Evolutionary conservation across 148 eudicot species (phyloP).

Genomic region (Chenopodium suecicum): DNA sequence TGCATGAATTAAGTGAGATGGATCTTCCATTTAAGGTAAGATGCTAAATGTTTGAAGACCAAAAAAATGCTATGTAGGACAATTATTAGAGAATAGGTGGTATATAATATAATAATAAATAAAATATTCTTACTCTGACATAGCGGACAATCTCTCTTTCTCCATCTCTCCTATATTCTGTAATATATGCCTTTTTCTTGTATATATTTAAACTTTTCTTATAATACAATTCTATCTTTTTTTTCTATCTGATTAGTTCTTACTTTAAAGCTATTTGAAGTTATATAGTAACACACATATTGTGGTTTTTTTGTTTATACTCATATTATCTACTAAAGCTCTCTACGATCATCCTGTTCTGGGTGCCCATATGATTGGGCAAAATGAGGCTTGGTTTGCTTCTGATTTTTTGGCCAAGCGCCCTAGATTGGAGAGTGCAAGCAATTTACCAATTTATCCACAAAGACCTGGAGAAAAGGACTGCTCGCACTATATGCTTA

Average conservation of each 20-base stretch:
- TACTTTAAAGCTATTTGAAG: conserved; percentile 18
- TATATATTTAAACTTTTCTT: background rate
- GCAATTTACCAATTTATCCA: conserved; percentile 85
- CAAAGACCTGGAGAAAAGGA: conserved; percentile 99
- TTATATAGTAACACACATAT: conserved; percentile 44
- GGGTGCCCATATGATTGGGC: conserved; percentile 78
- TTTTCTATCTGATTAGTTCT: conserved; percentile 21
- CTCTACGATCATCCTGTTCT: conserved; percentile 75
- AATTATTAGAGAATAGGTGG: too few relatives aligned
- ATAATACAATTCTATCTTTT: conserved; percentile 17
- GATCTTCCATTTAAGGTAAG: too few relatives aligned
- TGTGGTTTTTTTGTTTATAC: conserved; percentile 42
- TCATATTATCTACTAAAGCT: conserved; percentile 75
- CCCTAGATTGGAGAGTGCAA: conserved; percentile 82
- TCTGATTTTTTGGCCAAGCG: conserved; percentile 86
- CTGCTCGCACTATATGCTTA: conserved; percentile 96
- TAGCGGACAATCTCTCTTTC: background rate
- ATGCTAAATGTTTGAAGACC: too few relatives aligned
- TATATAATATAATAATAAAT: background rate
- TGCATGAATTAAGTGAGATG: too few relatives aligned
- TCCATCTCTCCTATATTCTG: background rate
- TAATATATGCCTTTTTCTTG: background rate
- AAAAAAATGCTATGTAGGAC: too few relatives aligned
- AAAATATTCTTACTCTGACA: background rate
- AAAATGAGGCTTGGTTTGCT: conserved; percentile 90